Conservation (phyloP, 2,329 filamentous ascomycete genomes). For the Hymenoscyphus fructigenus region DNA sequence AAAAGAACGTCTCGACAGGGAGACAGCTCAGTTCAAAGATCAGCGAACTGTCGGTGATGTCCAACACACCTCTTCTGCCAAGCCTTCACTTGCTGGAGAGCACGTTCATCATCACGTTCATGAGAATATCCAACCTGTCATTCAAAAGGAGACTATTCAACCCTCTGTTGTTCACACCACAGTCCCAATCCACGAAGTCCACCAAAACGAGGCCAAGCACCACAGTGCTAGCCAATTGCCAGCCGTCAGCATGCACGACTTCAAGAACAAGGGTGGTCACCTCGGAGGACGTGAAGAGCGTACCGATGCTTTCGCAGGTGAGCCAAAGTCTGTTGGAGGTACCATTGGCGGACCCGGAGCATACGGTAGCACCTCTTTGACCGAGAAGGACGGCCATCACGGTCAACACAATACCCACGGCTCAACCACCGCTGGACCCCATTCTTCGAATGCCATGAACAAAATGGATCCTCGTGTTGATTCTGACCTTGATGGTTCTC, state of each 20-base stretch:
- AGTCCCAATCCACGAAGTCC: slow-evolving; percentile 69
- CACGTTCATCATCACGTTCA: slow-evolving; percentile 58
- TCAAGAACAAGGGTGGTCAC: slow-evolving; percentile 52
- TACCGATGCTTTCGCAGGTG: slow-evolving; percentile 60
- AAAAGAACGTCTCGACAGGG: slow-evolving; percentile 48
- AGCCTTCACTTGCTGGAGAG: slow-evolving; percentile 55
- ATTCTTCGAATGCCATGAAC: not conserved
- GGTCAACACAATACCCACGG: not conserved
- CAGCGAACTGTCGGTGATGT: slow-evolving; percentile 47
- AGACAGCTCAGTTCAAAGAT: slow-evolving; percentile 55
- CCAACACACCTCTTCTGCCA: slow-evolving; percentile 47
- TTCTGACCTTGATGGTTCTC: slow-evolving; percentile 4
- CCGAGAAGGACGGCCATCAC: slow-evolving; percentile 24
- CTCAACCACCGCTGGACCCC: slow-evolving; percentile 1
- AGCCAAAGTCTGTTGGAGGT: slow-evolving; percentile 49
- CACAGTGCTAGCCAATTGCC: slow-evolving; percentile 65
- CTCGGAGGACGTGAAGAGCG: slow-evolving; percentile 55
- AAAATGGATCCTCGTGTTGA: slow-evolving; percentile 7
- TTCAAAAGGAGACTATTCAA: slow-evolving; percentile 68
- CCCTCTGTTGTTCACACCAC: slow-evolving; percentile 70
- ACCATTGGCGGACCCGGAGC: slow-evolving; percentile 33
- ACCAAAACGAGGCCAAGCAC: slow-evolving; percentile 65
- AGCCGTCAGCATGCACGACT: slow-evolving; percentile 63
- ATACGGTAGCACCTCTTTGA: slow-evolving; percentile 31
- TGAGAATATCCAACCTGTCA: slow-evolving; percentile 61